Evolutionary conservation across 139 green algal species (phyloP), one percentile per base, ranked within the genome.

Genomic region (Ettlia oleoabundans): DNA sequence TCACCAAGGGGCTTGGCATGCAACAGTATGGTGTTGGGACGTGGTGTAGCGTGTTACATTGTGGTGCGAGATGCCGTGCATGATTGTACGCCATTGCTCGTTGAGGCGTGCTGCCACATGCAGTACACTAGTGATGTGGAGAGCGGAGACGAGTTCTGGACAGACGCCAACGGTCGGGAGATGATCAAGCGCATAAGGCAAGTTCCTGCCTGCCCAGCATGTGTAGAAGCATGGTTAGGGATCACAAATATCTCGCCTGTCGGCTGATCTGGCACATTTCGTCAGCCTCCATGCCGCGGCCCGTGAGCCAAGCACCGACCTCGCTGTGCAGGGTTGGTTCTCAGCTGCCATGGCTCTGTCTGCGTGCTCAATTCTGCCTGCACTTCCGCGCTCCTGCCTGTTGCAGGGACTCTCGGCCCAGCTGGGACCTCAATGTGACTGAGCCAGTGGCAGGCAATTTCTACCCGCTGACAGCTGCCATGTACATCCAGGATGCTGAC

Each of bases 121-220:
- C 41, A 65, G 52, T 90, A 90, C 51, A 28, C 37, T 18, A 81
- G 67, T 32, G 58, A 62, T 51, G 21, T 91, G 42, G 41, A 81
- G 40, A 82, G 38, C 51, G 63, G 73, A 4, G 74, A 37, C 40
- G 37, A 63, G 35, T 92, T 94, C 47, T 93, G 85, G 52, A 96
- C 92, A 2, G 93, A 96, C 63, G 64, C 89, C 63, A 96, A 96
- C 66, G 93, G 93, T 3, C 85, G 91, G 6, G 87, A 93, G 70
- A 94, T 95, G 90, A 68, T 93, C 42, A 47, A 72, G 24, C 86
- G 93, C 13, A 38, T 77, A 42, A 69, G 78, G 78, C 38, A 32
- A 58, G 47, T 58, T 10, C 47, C 47, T 58, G 47, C 13, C 47
- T 24, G 47, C 13, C 10, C 47, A 24, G 47, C 47, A 15, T 58